phyloP scores from a whole-genome alignment of 768 basidiomycete genomes.

The Lenzites betulinus region DNA sequence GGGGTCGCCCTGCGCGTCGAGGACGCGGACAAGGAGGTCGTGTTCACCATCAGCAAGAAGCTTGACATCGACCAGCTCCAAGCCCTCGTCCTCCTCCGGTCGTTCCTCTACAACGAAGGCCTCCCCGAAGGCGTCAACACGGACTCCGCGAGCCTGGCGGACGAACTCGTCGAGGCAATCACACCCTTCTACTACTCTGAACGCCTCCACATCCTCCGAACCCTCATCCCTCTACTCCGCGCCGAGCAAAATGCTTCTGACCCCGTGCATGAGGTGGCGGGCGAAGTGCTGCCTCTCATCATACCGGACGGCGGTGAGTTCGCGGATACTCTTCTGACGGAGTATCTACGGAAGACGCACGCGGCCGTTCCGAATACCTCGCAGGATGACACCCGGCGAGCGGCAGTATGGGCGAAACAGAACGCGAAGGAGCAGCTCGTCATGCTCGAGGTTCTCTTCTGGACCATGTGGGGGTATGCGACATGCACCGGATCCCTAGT shows the following conservation, averaged over 20 bases:
- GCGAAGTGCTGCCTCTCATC: constrained; percentile 56
- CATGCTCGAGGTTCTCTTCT: constrained; percentile 85
- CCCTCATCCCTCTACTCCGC: constrained; percentile 75
- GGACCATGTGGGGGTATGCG: constrained; percentile 80
- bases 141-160: constrained; percentile 47
- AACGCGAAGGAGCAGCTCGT: constrained; percentile 77
- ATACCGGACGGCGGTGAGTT: constrained; percentile 68
- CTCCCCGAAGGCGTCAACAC: constrained; percentile 50
- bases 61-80: constrained; percentile 82
- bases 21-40: constrained; percentile 68
- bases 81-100: constrained; percentile 72
- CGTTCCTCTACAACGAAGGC: constrained; percentile 79
- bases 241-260: constrained; percentile 61
- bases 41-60: constrained; percentile 68
- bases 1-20: constrained; percentile 64
- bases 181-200: constrained; percentile 85
- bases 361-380: constrained; percentile 48
- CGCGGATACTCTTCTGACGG: constrained; percentile 56
- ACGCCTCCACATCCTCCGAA: constrained; percentile 66
- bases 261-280: constrained; percentile 54
- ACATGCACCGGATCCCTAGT: constrained; percentile 67
- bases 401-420: constrained; percentile 73
- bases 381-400: constrained; percentile 52
- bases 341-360: constrained; percentile 59
- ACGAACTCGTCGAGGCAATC: constrained; percentile 68